Conservation (phyloP, 352 stramenopile species). For the Globisporangium heterothallicum region DNA sequence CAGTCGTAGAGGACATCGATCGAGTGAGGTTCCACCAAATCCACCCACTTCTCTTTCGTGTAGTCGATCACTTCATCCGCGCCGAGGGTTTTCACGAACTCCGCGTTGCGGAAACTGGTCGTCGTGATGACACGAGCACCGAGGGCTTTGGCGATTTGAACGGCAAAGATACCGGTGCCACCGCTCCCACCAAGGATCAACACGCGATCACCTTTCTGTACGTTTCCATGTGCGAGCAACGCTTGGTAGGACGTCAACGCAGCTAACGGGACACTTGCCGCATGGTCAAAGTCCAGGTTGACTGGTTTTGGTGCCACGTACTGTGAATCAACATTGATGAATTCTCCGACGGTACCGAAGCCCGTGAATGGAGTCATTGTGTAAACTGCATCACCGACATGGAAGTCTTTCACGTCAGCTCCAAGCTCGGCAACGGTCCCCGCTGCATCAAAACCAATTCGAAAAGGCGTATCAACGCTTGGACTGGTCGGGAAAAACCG, state of each 20-base stretch:
- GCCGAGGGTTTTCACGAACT: constrained; percentile 33
- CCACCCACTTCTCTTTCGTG: constrained; percentile 31
- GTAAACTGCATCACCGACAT: constrained; percentile 50
- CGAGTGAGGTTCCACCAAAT: constrained; percentile 29
- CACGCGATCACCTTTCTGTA: constrained; percentile 24
- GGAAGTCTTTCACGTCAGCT: not conserved
- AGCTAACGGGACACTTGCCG: constrained; percentile 39
- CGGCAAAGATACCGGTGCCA: constrained; percentile 46
- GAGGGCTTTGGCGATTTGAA: constrained; percentile 57
- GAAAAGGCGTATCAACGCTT: constrained; percentile 21
- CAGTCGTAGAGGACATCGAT: constrained; percentile 13
- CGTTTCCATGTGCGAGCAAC: constrained; percentile 26
- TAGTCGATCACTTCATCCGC: constrained; percentile 54
- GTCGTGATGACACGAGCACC: constrained; percentile 47
- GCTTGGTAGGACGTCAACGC: constrained; percentile 59
- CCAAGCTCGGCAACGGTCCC: not conserved
- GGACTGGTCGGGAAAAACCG: constrained; percentile 15
- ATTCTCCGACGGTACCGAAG: constrained; percentile 54
- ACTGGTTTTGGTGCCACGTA: constrained; percentile 46
- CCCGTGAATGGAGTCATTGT: constrained; percentile 29
- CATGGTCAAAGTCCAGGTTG: constrained; percentile 43
- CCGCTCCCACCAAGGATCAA: constrained; percentile 61
- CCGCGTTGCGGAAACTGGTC: constrained; percentile 32
- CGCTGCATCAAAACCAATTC: constrained; percentile 19
- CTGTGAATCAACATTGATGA: constrained; percentile 26